phyloP scores from a whole-genome alignment of 352 stramenopile species.

The Phytophthora podocarpi region DNA sequence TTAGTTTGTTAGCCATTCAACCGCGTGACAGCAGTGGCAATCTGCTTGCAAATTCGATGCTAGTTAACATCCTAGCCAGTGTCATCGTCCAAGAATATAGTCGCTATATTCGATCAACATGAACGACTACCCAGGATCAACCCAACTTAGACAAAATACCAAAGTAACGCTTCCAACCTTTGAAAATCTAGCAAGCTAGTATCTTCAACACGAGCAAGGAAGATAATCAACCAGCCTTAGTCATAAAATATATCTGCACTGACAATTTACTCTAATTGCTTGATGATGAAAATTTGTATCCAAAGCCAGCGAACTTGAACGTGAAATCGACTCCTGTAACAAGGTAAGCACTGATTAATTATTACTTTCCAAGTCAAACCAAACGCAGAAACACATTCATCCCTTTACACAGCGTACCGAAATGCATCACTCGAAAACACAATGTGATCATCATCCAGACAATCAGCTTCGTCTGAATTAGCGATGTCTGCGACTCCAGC shows the following conservation, averaged over 20 bases:
- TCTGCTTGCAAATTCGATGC: too few relatives aligned
- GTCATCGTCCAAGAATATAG: not conserved
- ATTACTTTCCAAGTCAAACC: not conserved
- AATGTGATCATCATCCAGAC: slow-evolving; percentile 34
- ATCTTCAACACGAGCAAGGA: too few relatives aligned
- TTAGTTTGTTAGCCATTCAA: not conserved
- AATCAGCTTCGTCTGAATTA: slow-evolving; percentile 43
- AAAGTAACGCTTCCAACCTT: too few relatives aligned
- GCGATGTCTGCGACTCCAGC: slow-evolving; percentile 34
- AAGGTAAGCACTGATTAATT: not conserved
- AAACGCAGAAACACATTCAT: not conserved
- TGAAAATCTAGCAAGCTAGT: too few relatives aligned
- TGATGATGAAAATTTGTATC: slow-evolving; percentile 8
- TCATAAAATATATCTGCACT: too few relatives aligned
- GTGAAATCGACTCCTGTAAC: slow-evolving; percentile 8
- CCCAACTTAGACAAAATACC: not conserved
- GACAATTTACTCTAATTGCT: not conserved
- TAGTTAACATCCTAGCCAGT: not conserved
- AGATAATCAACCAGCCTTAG: too few relatives aligned
- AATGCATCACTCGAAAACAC: slow-evolving; percentile 10
- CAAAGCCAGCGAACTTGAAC: slow-evolving; percentile 11
- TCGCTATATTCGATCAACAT: not conserved
- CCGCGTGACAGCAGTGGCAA: not conserved
- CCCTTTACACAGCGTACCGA: slow-evolving; percentile 1
- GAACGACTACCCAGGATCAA: not conserved